Base-by-base conservation (phyloP, 1,139 yeast species). In the Yamadazyma atmosphaerica region DNA sequence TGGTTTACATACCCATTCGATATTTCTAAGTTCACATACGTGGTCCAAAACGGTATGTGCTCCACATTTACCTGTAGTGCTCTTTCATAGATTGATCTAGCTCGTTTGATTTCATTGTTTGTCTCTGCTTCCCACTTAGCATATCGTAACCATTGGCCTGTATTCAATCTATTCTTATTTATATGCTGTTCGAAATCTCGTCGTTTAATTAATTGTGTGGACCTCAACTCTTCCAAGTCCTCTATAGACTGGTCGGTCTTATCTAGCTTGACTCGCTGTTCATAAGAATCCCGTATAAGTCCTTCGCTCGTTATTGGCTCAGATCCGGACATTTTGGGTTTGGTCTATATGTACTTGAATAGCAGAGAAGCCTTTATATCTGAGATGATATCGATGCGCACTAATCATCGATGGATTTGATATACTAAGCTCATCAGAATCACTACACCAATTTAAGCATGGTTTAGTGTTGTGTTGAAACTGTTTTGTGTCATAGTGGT, bases 131-230 rank as follows among this genome's bases (percentile, higher is more conserved):
- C 98, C 80, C 92, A 88, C 44, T 76, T 79, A 1, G 97, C 98
- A 58, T 92, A 92, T 38, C 97, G 70, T 58, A 88, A 72, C 98
- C 98, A 92, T 56, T 90, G 96, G 3, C 89, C 85, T 51, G 77
- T 74, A 52, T 89, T 89, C 28, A 84, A 74, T 43, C 95, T 67
- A 55, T 92, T 90, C 50, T 92, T 74, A 49, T 94, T 80, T 37
- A 92, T 62, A 16, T 90, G 95, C 51, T 83, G 85, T 60, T 92
- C 98, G 55, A 72, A 90, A 50, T 88, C 96, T 35, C 77, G 74
- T 42, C 98, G 65, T 52, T 84, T 88, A 23, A 88, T 68, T 26
- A 85, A 72, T 58, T 88, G 97, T 45, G 66, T 76, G 44, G 87
- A 89, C 33, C 77, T 71, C 24, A 89, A 72, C 58, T 90, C 98